phyloP scores from a whole-genome alignment of 768 basidiomycete genomes.

The Tephrocybe sp. region DNA sequence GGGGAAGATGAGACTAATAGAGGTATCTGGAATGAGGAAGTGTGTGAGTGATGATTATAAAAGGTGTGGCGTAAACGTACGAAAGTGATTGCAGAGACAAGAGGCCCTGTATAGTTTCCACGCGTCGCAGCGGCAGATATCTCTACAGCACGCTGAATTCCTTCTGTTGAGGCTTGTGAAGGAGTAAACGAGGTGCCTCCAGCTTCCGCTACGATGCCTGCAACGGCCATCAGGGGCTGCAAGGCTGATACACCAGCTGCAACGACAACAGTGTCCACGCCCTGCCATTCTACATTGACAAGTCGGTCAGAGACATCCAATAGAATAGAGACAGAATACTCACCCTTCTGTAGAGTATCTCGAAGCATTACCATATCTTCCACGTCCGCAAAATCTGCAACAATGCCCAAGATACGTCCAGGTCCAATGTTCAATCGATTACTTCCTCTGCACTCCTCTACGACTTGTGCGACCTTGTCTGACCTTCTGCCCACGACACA shows the following conservation, averaged over 20 bases:
- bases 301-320: background rate
- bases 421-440: conserved; percentile 8
- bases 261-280: conserved; percentile 80
- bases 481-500: conserved; percentile 72
- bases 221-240: conserved; percentile 69
- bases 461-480: conserved; percentile 54
- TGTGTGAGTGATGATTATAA: background rate
- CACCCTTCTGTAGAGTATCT: conserved; percentile 51
- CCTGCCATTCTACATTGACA: conserved; percentile 76
- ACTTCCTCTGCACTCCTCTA: conserved; percentile 49
- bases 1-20: conserved; percentile 60
- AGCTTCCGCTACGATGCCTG: conserved; percentile 46
- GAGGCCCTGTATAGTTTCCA: conserved; percentile 70
- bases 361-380: conserved; percentile 68
- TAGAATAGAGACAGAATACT: conserved; percentile 16
- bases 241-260: conserved; percentile 84
- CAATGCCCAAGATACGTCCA: too few relatives aligned
- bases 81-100: conserved; percentile 67
- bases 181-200: conserved; percentile 28
- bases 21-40: conserved; percentile 59
- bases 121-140: conserved; percentile 54
- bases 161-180: conserved; percentile 45
- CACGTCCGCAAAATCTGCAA: conserved; percentile 61
- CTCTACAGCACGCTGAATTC: conserved; percentile 56
- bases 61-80: conserved; percentile 40